A percentile compares a stretch with the other conserved stretches of the same genome.
Conservation (phyloP, 2,329 filamentous ascomycete species). For the Aspergillus melleus region DNA sequence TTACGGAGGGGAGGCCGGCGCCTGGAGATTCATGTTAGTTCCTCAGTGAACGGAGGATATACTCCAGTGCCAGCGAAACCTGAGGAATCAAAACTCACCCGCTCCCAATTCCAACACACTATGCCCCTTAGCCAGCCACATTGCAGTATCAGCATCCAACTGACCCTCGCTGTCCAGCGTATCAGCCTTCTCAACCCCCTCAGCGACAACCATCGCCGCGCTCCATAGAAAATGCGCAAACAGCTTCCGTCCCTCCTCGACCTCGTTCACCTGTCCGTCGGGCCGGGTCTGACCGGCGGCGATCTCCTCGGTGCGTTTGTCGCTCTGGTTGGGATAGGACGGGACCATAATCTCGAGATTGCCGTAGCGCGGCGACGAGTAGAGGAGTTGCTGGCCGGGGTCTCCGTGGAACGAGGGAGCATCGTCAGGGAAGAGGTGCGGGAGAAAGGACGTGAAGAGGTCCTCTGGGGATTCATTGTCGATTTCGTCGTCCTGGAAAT, state of each 20-base stretch:
- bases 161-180: constrained; percentile 5
- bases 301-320: constrained; percentile 19
- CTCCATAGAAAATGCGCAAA: constrained; percentile 64
- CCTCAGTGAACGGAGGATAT: not conserved
- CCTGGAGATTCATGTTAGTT: constrained; percentile 23
- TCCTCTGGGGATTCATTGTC: constrained; percentile 46
- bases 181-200: constrained; percentile 39
- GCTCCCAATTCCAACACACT: constrained; percentile 60
- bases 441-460: constrained; percentile 55
- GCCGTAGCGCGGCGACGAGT: constrained; percentile 46
- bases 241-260: constrained; percentile 51
- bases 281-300: constrained; percentile 11
- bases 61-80: not conserved
- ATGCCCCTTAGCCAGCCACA: constrained; percentile 50
- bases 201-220: constrained; percentile 47
- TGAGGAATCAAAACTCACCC: constrained; percentile 42
- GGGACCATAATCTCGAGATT: constrained; percentile 43
- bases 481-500: constrained; percentile 19
- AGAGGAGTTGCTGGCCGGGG: constrained; percentile 52
- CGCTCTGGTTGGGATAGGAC: constrained; percentile 42
- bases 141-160: constrained; percentile 19
- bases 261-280: constrained; percentile 15
- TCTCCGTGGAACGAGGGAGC: constrained; percentile 56
- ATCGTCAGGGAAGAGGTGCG: constrained; percentile 58
- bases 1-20: constrained; percentile 43